Conservation (phyloP, 1,284 basidiomycete species). For the Coniferiporia weirii region DNA sequence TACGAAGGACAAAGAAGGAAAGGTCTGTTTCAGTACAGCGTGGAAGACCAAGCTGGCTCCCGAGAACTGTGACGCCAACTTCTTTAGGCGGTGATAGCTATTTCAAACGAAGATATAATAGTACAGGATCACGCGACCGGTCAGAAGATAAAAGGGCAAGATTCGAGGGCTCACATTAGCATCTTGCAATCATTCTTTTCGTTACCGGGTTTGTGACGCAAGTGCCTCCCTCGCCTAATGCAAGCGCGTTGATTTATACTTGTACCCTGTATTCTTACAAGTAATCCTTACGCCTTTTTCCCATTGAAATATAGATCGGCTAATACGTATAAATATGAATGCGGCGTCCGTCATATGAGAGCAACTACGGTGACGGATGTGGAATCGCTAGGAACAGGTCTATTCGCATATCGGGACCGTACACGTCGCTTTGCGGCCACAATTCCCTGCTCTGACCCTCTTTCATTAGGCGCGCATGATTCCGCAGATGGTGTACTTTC, state of each 20-base stretch:
- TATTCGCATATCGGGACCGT: conserved; percentile 12
- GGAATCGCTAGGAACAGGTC: neutral
- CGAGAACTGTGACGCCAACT: neutral
- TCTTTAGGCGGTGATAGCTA: neutral
- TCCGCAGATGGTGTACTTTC: neutral
- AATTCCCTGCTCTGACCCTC: neutral
- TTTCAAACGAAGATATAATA: conserved; percentile 6
- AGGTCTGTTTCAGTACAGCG: conserved; percentile 6
- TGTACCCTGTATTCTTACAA: too few relatives aligned
- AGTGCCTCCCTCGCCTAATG: too few relatives aligned
- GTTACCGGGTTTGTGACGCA: too few relatives aligned
- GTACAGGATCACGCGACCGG: neutral
- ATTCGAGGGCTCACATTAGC: neutral
- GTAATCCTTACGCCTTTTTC: too few relatives aligned
- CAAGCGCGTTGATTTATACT: neutral
- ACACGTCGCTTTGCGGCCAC: neutral
- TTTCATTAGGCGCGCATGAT: neutral
- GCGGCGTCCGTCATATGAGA: conserved; percentile 1
- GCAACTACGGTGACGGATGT: conserved; percentile 12
- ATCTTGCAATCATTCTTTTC: too few relatives aligned
- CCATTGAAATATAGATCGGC: neutral
- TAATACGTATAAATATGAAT: neutral
- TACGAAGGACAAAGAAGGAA: conserved; percentile 5
- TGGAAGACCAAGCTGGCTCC: conserved; percentile 17
- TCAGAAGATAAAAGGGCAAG: conserved; percentile 15